Evolutionary conservation across 164 flowering plant species (phyloP).

Genomic region (Vitis vinifera): DNA sequence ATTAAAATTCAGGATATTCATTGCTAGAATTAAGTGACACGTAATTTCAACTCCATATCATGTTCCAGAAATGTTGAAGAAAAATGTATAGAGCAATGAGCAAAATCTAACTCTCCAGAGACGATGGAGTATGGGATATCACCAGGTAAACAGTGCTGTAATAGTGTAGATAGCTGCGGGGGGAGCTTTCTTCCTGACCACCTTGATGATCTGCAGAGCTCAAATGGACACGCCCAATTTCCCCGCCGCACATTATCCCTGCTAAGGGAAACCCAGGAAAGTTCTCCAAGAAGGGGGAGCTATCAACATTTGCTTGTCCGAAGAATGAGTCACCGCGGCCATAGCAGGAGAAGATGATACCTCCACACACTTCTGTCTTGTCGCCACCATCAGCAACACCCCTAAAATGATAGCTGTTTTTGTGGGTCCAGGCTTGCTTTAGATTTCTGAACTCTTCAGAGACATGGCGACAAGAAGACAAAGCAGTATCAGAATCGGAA

Average conservation of each 20-base stretch:
- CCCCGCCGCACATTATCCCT: constrained; percentile 70
- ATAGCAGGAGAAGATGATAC: constrained; percentile 61
- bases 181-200: constrained; percentile 13
- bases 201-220: constrained; percentile 4
- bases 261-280: constrained; percentile 57
- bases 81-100: too few species aligned
- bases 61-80: too few species aligned
- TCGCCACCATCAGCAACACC: constrained; percentile 7
- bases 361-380: constrained; percentile 51
- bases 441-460: constrained; percentile 32
- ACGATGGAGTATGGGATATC: constrained; percentile 39
- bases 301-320: constrained; percentile 44
- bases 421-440: constrained; percentile 22
- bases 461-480: constrained; percentile 28
- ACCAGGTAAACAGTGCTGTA: constrained; percentile 56
- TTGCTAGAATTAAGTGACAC: too few species aligned
- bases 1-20: too few species aligned
- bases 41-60: too few species aligned
- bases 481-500: constrained; percentile 47
- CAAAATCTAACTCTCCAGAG: background rate
- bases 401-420: background rate
- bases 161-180: constrained; percentile 33
- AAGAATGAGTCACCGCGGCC: constrained; percentile 71
- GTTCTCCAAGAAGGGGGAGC: constrained; percentile 56
- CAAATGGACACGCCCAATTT: constrained; percentile 50